Conservation (phyloP, 768 basidiomycete species). For the Termitomyces sp. region DNA sequence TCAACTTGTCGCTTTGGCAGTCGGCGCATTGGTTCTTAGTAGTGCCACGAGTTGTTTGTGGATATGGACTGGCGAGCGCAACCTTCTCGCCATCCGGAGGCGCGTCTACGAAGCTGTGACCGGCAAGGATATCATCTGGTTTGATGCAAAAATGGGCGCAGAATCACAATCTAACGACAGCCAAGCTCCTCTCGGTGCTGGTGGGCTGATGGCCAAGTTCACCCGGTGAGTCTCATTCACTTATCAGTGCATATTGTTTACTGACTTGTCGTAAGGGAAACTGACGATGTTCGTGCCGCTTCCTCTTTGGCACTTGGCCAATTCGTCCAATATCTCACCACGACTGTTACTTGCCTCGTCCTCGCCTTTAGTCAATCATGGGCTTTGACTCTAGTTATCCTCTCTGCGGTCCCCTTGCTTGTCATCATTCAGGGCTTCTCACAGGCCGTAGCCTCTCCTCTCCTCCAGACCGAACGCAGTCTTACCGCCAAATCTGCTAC, state of each 20-base stretch:
- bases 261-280: conserved; percentile 57
- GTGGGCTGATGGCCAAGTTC: conserved; percentile 92
- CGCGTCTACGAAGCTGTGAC: conserved; percentile 66
- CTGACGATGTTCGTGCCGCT: conserved; percentile 87
- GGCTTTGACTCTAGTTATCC: conserved; percentile 85
- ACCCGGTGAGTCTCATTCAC: conserved; percentile 45
- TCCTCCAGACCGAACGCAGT: conserved; percentile 59
- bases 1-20: conserved; percentile 59
- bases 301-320: conserved; percentile 76
- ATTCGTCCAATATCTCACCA: conserved; percentile 75
- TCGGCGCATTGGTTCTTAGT: conserved; percentile 64
- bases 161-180: conserved; percentile 36
- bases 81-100: conserved; percentile 60
- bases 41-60: conserved; percentile 75
- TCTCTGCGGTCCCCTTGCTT: conserved; percentile 82
- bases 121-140: conserved; percentile 81
- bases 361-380: conserved; percentile 81
- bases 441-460: conserved; percentile 61
- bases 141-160: conserved; percentile 70
- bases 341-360: conserved; percentile 69
- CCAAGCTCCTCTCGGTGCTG: conserved; percentile 65
- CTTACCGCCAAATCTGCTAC: conserved; percentile 71
- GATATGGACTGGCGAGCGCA: conserved; percentile 84
- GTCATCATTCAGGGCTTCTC: conserved; percentile 71
- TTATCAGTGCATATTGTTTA: neutral